Evolutionary conservation across 257 asterid species (phyloP), one percentile per base, ranked within the genome.

Genomic region (Scutellaria minor): DNA sequence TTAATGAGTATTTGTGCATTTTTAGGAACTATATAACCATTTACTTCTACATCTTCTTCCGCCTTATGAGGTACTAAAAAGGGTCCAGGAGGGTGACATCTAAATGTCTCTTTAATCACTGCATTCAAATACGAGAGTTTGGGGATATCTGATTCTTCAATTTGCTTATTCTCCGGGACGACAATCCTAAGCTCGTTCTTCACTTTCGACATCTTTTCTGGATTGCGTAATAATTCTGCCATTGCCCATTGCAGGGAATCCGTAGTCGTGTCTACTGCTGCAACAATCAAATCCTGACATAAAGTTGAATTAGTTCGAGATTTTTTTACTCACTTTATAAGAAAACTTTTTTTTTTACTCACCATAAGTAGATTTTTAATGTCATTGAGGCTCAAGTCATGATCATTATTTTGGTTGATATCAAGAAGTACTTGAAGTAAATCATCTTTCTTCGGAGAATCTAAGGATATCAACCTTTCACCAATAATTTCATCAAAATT

Each of bases 381-480:
- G 3, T 66, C 71, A 6, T 66, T 2, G 7, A 14, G 35, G 35
- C 52, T 68, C 4, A 39, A 42, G 54, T 44, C 40, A 18, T 51
- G n/a, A 31, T 31, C 2, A 27, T 18, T 14, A 12, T 31, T 35
- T 7, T 70, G 47, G 14, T 4, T 44, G 22, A 46, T 63, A 55
- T 71, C 74, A 5, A 71, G 65, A 8, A 77, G 75, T n/a, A 31
- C 64, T 55, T 77, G 66, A 5, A 80, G 62, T 45, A 73, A 18
- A 52, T 76, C 79, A 4, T 51, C 37, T 15, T 35, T 76, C 71
- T 62, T 68, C 5, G 37, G 37, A 6, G 24, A 7, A n/a, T 15
- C 64, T 6, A 14, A 14, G 42, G 13, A 5, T 70, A n/a, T 11
- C 62, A 39, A 7, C 27, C 84, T 70, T 27, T 64, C 18, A 42